Evolutionary conservation across 257 asterid genomes (phyloP).

Genomic region (Penstemon newberryi): DNA sequence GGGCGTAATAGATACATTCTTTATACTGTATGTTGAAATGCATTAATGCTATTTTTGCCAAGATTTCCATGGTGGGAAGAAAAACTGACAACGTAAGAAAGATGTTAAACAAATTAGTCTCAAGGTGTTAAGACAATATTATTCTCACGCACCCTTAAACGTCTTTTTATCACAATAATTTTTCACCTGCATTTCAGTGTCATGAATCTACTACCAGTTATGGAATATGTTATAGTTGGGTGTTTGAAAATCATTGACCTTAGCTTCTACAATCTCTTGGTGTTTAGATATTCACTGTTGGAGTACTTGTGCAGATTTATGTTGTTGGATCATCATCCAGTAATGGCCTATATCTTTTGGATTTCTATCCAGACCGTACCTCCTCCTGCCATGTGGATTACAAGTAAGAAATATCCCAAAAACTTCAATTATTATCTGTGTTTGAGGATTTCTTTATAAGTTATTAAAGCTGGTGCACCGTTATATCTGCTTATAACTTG

Average conservation of each 20-base stretch:
- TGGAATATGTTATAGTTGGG: conserved; percentile 15
- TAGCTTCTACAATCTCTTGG: background rate
- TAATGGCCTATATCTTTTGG: conserved; percentile 77
- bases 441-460: background rate
- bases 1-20: no score
- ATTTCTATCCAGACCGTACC: conserved; percentile 73
- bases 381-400: conserved; percentile 81
- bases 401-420: conserved; percentile 47
- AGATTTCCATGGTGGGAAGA: background rate
- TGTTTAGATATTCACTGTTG: conserved; percentile 9
- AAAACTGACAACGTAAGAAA: background rate
- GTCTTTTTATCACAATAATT: no score
- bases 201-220: background rate
- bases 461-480: conserved; percentile 7
- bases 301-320: conserved; percentile 58
- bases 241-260: conserved; percentile 10
- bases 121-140: background rate
- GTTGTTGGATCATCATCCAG: conserved; percentile 75
- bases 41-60: background rate
- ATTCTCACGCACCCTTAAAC: background rate
- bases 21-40: background rate
- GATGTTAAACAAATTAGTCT: background rate
- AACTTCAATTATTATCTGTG: background rate
- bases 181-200: background rate
- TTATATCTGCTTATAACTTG: background rate